Evolutionary conservation across 1,139 yeast species (phyloP), one percentile per base, ranked within the genome.

Genomic region (Sugiyamaella pinicola): DNA sequence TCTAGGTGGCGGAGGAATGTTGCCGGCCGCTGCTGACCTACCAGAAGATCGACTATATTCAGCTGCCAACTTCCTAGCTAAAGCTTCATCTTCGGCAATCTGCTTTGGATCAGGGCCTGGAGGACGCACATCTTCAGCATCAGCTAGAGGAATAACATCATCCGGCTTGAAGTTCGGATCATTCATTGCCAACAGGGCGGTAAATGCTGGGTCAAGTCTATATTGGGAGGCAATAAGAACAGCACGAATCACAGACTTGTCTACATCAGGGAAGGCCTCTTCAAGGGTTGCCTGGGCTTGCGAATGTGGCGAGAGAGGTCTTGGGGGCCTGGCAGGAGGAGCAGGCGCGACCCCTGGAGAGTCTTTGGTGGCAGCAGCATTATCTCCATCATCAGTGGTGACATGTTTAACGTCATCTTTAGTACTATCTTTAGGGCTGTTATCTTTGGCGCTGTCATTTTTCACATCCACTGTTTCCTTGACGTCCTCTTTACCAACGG

Each of bases 191-290:
- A 93, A 74, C 64, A 91, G 74, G 0, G 96, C 97, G 69, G 85
- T 86, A 74, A 91, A 91, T 0, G 97, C 96, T 0, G 88, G 84
- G 62, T 89, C 96, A 31, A 88, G 70, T 45, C 80, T 76, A 22
- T 96, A 96, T 48, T 79, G 82, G 15, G 96, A 83, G 2, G 98
- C 98, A 65, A 93, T 87, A 54, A 90, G 75, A 1, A 88, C 85
- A 22, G 96, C 91, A 47, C 84, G 81, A 58, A 89, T 76, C 58
- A 83, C 79, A 58, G 83, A 81, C 35, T 81, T 85, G 50, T 88
- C 96, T 26, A 81, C 72, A 19, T 74, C 72, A 1, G 98, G 97
- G 69, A 90, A 90, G 1, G 97, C 96, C 21, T 87, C 95, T 63
- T 79, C 77, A 60, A 90, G 74, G 29, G 76, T 73, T 40, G 75